Base-by-base conservation (phyloP, 1,284 basidiomycete genomes). In the Prillingera fragicola region DNA sequence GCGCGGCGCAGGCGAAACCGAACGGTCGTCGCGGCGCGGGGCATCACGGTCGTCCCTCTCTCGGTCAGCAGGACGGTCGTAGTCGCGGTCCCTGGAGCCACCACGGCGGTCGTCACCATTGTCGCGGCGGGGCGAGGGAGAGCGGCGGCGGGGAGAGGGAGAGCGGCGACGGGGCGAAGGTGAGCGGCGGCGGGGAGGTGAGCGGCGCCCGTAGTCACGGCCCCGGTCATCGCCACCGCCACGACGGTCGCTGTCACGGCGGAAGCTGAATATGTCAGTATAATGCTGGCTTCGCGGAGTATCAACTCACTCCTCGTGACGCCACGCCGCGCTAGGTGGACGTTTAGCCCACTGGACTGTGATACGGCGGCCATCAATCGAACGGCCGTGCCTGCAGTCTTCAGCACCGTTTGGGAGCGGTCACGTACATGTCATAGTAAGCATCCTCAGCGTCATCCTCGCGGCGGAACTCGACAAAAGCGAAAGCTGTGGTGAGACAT, bases 261-360 rank as follows among this genome's bases (percentile, higher is more conserved):
- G 43, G 52, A 40, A 45, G 45, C 44, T 49, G 38, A 15, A 27
- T 12, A 9, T 2, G 43, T 37, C 21, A 48, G 51, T 19, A 8
- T 25, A 3, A 7, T 8, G 18, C 17, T 10, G 3, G 6, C 15
- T 78, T 8, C 7, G 12, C 8, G 12, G 8, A 19, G n/a, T 12
- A 18, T 4, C 1, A 14, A 55, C 63, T 56, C 43, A 68, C 65
- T 65, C 65, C 37, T 87, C 85, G 57, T 82, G 83, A 50, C 87
- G 82, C 87, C 87, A 90, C 23, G 86, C 82, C 10, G 85, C 80
- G 32, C 85, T 87, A 5, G 87, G 87, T 34, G 87, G 87, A 58
- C 85, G 86, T 70, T 89, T 89, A 43, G 87, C 87, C 87, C 87
- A 91, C 84, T 91, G 59, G 1, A 90, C 85, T 62, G 85, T 83